phyloP scores from a whole-genome alignment of 2,329 filamentous ascomycete genomes.

The Scedosporium boydii region DNA sequence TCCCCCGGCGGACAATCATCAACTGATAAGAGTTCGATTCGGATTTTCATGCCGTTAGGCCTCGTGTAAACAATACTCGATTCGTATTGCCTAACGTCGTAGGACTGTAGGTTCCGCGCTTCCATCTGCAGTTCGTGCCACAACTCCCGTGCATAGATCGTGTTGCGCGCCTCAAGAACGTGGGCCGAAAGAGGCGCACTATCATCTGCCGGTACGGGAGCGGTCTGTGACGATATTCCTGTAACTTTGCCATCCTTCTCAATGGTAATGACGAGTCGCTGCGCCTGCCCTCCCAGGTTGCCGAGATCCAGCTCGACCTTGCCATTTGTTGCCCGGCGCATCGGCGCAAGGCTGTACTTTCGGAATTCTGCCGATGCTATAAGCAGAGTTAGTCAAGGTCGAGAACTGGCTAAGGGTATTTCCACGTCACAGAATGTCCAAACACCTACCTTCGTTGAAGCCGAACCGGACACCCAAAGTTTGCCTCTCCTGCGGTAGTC shows the following conservation, averaged over 20 bases:
- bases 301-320: constrained; percentile 63
- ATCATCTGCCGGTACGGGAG: constrained; percentile 43
- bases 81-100: constrained; percentile 57
- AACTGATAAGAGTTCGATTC: constrained; percentile 57
- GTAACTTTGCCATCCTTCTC: constrained; percentile 46
- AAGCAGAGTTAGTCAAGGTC: constrained; percentile 16
- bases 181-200: constrained; percentile 55
- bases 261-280: constrained; percentile 60
- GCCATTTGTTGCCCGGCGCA: constrained; percentile 67
- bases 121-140: constrained; percentile 86
- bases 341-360: constrained; percentile 68
- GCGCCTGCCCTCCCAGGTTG: constrained; percentile 36
- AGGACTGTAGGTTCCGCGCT: constrained; percentile 60
- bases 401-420: neutral
- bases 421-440: neutral
- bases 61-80: constrained; percentile 46
- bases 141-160: constrained; percentile 74
- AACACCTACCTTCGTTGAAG: constrained; percentile 59
- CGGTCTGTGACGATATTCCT: constrained; percentile 38
- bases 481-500: constrained; percentile 62
- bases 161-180: constrained; percentile 68
- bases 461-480: constrained; percentile 82
- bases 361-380: constrained; percentile 47
- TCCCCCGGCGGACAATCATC: constrained; percentile 31
- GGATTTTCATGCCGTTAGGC: constrained; percentile 40